Base-by-base conservation (phyloP, 2,329 filamentous ascomycete genomes). In the Bipolaris victoriae region DNA sequence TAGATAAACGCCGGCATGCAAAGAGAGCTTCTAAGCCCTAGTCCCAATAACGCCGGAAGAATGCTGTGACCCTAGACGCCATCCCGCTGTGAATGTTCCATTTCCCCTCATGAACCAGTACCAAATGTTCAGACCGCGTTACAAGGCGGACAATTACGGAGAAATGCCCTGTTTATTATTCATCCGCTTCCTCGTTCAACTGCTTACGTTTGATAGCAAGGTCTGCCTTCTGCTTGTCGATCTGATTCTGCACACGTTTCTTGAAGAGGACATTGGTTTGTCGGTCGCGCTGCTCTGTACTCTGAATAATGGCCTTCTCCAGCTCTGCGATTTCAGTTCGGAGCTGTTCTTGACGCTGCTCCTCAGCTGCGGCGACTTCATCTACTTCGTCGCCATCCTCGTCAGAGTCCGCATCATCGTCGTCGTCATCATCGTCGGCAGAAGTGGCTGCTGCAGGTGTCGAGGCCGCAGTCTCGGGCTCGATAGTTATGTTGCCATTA, bases 251-350 rank as follows among this genome's bases (percentile, higher is more conserved):
- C 52, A 83, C 72, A 54, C 83, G 77, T 61, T 78, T 75, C 70
- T 79, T 81, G 62, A 85, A 74, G 57, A 86, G 76, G 11, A 71
- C 71, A 58, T 84, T 84, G 18, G 69, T 73, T 58, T 79, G 75
- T 26, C 76, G 76, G 44, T 80, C 77, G 60, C 79, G 75, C 50
- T 79, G 75, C 44, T 70, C 72, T 26, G 79, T 73, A 18, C 78
- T 77, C 24, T 75, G 71, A 39, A 76, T 76, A 39, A 86, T 79
- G 57, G 82, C 79, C 45, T 78, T 77, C 69, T 85, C 79, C 61
- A 86, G 64, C 66, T 86, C 84, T 4, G 78, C 79, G 50, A 87
- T 83, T 70, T 86, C 83, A 55, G 83, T 82, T 47, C 77, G 76
- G 26, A 81, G 72, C 59, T 81, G 79, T 41, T 80, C 78, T 22